phyloP scores from a whole-genome alignment of 2,329 filamentous ascomycete genomes.

The Ascochyta koolunga region DNA sequence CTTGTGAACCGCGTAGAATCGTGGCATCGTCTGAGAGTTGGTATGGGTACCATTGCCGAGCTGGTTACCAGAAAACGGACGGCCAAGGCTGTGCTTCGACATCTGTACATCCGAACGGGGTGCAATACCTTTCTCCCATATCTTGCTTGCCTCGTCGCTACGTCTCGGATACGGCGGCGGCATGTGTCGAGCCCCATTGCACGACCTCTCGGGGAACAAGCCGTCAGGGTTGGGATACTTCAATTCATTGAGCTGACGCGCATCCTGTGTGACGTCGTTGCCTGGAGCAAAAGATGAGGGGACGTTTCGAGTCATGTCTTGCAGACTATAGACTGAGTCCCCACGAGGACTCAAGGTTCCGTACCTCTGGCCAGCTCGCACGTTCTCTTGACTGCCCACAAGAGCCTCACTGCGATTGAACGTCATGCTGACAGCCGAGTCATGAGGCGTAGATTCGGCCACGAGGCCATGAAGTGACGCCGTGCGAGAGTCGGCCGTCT shows the following conservation, averaged over 20 bases:
- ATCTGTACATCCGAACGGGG: conserved; percentile 16
- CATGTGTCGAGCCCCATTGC: conserved; percentile 14
- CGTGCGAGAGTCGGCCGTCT: conserved; percentile 20
- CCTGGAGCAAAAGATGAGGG: conserved; percentile 17
- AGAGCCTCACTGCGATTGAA: conserved; percentile 25
- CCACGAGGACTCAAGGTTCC: conserved; percentile 15
- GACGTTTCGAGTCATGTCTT: conserved; percentile 15
- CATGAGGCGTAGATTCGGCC: conserved; percentile 31
- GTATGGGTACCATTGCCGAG: conserved; percentile 27
- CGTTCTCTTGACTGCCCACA: conserved; percentile 33
- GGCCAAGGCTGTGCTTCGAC: conserved; percentile 17
- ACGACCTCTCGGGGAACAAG: conserved; percentile 19
- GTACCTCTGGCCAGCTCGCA: conserved; percentile 22
- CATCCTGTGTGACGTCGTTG: conserved; percentile 22
- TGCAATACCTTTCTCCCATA: conserved; percentile 25
- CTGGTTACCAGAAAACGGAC: conserved; percentile 36
- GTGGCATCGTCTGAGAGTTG: conserved; percentile 33
- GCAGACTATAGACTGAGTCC: conserved; percentile 23
- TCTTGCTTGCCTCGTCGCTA: conserved; percentile 21
- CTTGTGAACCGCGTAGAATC: conserved; percentile 32
- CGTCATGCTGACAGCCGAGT: conserved; percentile 38
- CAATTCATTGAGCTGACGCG: conserved; percentile 21
- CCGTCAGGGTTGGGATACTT: conserved; percentile 22
- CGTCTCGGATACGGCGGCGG: conserved; percentile 7
- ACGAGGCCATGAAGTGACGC: conserved; percentile 37